Percentiles rank a stretch among this genome's conserved stretches.
Evolutionary conservation across 2,329 filamentous ascomycete species (phyloP).

Genomic region (Penicillium sp.): DNA sequence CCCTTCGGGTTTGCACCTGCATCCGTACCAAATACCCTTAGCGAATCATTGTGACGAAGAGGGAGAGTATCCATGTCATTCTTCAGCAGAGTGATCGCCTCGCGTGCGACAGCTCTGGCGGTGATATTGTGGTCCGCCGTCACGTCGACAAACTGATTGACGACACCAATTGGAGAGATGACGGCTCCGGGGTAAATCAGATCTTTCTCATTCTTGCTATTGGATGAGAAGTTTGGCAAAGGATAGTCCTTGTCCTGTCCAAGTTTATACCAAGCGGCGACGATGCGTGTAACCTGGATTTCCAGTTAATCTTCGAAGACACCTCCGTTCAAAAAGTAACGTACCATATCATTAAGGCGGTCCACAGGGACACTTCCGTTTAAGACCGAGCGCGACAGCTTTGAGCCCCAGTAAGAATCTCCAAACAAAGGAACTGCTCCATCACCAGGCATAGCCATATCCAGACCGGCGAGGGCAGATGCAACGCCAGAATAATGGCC

Average conservation of each 20-base stretch:
- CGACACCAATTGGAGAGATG: conserved; percentile 57
- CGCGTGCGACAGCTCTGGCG: conserved; percentile 51
- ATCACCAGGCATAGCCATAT: conserved; percentile 69
- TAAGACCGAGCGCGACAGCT: conserved; percentile 53
- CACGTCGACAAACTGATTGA: conserved; percentile 66
- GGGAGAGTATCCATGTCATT: conserved; percentile 57
- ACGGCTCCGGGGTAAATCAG: conserved; percentile 57
- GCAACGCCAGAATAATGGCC: conserved; percentile 59
- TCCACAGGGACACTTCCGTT: conserved; percentile 57
- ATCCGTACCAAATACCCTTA: conserved; percentile 51
- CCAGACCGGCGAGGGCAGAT: conserved; percentile 60
- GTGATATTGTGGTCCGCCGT: conserved; percentile 52
- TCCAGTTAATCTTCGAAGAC: conserved; percentile 9
- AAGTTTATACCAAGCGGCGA: conserved; percentile 55
- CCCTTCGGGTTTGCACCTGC: conserved; percentile 55
- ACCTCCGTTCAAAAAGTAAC: background rate
- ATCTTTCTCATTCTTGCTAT: conserved; percentile 55
- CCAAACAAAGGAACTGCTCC: conserved; percentile 51
- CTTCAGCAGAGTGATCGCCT: conserved; percentile 60
- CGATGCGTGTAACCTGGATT: conserved; percentile 50
- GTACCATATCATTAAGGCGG: conserved; percentile 52
- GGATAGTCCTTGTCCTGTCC: conserved; percentile 59
- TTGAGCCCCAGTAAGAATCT: conserved; percentile 53
- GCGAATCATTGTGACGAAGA: conserved; percentile 36
- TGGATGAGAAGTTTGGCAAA: conserved; percentile 56